These are phyloP conservation scores for Raphanus hybrid DNA, from an alignment of 441 rosid genomes.

Conservation along the genomic window DNA sequence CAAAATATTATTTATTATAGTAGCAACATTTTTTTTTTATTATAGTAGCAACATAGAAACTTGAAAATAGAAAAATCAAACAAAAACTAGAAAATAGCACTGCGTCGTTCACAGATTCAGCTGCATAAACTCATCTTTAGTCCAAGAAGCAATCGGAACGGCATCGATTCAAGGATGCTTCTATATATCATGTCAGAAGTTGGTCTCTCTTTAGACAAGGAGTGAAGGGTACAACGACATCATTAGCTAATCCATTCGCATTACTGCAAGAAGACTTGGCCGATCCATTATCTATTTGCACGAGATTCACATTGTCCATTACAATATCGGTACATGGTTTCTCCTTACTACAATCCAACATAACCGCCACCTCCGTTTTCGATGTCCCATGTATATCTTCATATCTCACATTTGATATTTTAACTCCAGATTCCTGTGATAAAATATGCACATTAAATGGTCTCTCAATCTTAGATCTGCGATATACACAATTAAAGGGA, in stretches of 20 bases:
- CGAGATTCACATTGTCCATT: constrained; percentile 55
- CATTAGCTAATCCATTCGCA: constrained; percentile 57
- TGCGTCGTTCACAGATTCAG: constrained; percentile 11
- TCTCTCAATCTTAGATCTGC: neutral
- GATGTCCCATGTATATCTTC: constrained; percentile 39
- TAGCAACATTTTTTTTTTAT: neutral
- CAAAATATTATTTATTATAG: too few relatives aligned
- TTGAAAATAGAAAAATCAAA: too few relatives aligned
- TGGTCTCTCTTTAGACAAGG: constrained; percentile 28
- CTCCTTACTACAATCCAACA: constrained; percentile 26
- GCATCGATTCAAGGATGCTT: constrained; percentile 4
- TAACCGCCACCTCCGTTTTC: constrained; percentile 32
- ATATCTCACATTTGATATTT: constrained; percentile 55
- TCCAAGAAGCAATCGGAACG: constrained; percentile 11
- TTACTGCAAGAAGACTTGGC: constrained; percentile 62
- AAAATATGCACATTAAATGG: neutral
- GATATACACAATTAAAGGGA: neutral
- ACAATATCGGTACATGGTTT: constrained; percentile 35
- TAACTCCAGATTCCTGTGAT: constrained; percentile 16
- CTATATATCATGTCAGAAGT: neutral
- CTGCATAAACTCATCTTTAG: constrained; percentile 5
- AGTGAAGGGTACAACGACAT: constrained; percentile 34
- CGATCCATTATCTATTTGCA: constrained; percentile 34
- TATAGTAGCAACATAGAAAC: neutral
- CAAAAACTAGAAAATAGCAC: neutral